phyloP scores from a whole-genome alignment of 768 basidiomycete genomes.

The Leucocoprinus leucothites region DNA sequence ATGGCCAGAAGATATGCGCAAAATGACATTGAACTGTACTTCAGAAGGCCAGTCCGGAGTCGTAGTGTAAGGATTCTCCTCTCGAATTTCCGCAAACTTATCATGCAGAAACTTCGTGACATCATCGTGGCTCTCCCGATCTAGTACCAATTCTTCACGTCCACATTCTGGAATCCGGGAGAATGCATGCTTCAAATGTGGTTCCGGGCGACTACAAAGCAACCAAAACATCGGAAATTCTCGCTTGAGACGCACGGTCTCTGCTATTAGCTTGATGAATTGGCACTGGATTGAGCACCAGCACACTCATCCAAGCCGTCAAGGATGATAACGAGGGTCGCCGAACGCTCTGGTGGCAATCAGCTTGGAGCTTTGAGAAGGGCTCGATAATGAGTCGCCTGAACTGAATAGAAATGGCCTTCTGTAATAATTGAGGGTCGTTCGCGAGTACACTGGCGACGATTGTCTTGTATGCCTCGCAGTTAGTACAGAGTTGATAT shows the following conservation, averaged over 20 bases:
- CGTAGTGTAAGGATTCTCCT: background rate
- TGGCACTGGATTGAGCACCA: background rate
- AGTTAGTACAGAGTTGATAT: background rate
- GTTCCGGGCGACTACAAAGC: background rate
- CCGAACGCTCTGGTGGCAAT: background rate
- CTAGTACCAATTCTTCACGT: background rate
- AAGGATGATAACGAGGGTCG: background rate
- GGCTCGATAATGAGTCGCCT: constrained; percentile 6
- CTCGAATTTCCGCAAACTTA: background rate
- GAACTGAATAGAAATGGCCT: background rate
- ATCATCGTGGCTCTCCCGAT: background rate
- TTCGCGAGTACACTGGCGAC: background rate
- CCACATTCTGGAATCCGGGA: background rate
- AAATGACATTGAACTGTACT: background rate
- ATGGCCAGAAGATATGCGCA: background rate
- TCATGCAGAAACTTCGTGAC: background rate
- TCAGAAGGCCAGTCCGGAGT: background rate
- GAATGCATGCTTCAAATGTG: background rate
- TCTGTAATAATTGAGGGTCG: background rate
- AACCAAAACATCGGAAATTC: background rate
- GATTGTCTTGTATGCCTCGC: background rate
- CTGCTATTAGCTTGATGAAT: background rate
- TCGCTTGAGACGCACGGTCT: background rate
- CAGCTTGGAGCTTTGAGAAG: background rate
- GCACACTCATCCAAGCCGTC: constrained; percentile 9